Percentiles rank a stretch among this genome's conserved stretches.
Conservation (phyloP, 108 stramenopile species). For the Pseudonitzschia delicatissima region DNA sequence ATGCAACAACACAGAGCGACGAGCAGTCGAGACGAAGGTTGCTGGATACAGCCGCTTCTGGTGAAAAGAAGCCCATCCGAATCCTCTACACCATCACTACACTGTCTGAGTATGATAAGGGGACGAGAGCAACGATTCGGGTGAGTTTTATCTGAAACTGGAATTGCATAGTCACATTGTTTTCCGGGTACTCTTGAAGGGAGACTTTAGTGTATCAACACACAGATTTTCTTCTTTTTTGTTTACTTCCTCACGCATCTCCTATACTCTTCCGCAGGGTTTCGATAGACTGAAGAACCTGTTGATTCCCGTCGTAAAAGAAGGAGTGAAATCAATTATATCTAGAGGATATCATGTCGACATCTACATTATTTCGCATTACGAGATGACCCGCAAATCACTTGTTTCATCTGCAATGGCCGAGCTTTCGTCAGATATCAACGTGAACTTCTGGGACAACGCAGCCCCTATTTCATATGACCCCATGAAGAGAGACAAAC, state of each 20-base stretch:
- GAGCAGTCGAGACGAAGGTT: no score
- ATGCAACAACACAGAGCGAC: no score
- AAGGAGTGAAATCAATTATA: slow-evolving; percentile 67
- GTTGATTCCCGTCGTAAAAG: slow-evolving; percentile 65
- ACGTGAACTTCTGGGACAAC: slow-evolving; percentile 67
- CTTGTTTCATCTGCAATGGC: slow-evolving; percentile 31
- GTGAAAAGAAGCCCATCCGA: slow-evolving; percentile 19
- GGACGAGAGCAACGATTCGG: slow-evolving; percentile 51
- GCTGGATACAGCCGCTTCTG: no score
- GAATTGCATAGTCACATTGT: no score
- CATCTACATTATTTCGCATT: slow-evolving; percentile 60
- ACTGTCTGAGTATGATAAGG: slow-evolving; percentile 76
- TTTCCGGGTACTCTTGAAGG: no score
- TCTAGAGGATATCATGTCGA: slow-evolving; percentile 63
- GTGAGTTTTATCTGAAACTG: background rate
- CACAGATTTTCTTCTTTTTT: no score
- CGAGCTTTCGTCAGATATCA: slow-evolving; percentile 48
- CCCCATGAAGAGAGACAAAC: slow-evolving; percentile 17
- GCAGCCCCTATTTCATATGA: slow-evolving; percentile 67
- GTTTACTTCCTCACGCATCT: no score
- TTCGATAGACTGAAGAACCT: slow-evolving; percentile 64
- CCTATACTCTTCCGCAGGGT: no score
- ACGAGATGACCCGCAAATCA: slow-evolving; percentile 39
- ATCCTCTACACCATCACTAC: slow-evolving; percentile 75
- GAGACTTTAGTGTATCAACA: no score